A percentile compares a stretch with the other conserved stretches of the same genome.
phyloP scores from a whole-genome alignment of 1,139 yeast genomes.

The Candida frijolesensis region DNA sequence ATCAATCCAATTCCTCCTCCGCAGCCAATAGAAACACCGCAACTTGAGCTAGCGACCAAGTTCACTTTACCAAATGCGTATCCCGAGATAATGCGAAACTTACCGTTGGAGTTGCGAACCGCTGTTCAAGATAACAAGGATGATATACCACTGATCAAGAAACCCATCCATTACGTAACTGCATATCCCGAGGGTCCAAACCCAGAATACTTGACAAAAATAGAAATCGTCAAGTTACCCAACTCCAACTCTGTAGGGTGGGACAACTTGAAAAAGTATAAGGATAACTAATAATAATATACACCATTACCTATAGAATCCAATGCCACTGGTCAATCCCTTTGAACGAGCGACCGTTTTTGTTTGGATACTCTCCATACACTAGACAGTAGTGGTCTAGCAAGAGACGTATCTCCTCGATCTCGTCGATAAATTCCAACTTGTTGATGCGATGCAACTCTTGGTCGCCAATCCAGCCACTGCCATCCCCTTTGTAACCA shows the following conservation, averaged over 20 bases:
- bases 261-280: conserved; percentile 46
- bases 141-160: conserved; percentile 30
- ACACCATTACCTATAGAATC: conserved; percentile 3
- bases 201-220: conserved; percentile 38
- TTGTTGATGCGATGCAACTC: conserved; percentile 58
- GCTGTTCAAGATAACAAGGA: conserved; percentile 17
- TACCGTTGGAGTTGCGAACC: conserved; percentile 40
- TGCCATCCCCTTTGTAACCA: conserved; percentile 35
- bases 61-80: conserved; percentile 40
- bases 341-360: conserved; percentile 1
- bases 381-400: conserved; percentile 71
- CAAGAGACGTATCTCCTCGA: conserved; percentile 79
- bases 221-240: conserved; percentile 47
- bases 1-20: conserved; percentile 24
- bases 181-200: conserved; percentile 29
- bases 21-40: conserved; percentile 21
- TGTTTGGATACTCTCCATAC: conserved; percentile 23
- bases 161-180: conserved; percentile 37
- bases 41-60: conserved; percentile 19
- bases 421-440: conserved; percentile 83
- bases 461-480: conserved; percentile 45
- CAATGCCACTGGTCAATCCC: conserved; percentile 17
- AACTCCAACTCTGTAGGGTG: conserved; percentile 50
- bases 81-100: conserved; percentile 32
- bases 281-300: conserved; percentile 8